Evolutionary conservation across 1,284 basidiomycete species (phyloP), one percentile per base, ranked within the genome.

Genomic region (Ganoderma sp.): DNA sequence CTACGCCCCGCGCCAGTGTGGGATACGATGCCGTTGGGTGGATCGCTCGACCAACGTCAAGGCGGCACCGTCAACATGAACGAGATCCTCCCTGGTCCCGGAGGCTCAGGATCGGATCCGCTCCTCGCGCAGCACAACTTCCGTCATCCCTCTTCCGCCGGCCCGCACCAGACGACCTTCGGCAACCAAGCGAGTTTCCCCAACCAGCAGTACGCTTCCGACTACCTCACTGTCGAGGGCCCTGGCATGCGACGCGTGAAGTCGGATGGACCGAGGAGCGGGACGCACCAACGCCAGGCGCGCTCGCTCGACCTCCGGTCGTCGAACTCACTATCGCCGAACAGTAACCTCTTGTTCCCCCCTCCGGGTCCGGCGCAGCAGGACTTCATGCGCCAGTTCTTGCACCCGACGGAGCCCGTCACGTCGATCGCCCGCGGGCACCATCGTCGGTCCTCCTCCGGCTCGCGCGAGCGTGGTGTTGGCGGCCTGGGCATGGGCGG

Each of bases 371-470:
- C 78, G 17, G 77, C 82, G 42, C 79, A 81, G 52, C 79, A 80
- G 65, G 83, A 84, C n/a, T 85, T 85, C 74, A 79, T 86, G 48
- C 37, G 22, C 9, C 84, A 84, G 64, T 85, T 76, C 77, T 77
- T 85, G 58, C 81, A 83, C 67, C 83, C 84, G 14, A 76, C 79
- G 34, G 81, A 84, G 64, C 68, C 76, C 19, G 72, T 81, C 22
- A 78, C 81, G n/a, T 74, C 80, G 64, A 82, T 84, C 69, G 83
- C 83, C 3, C 67, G 58, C 0, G 68, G 68, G 6, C 89, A 90
- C 75, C 83, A 84, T 71, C 84, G 88, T 15, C 84, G 88, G 54
- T 83, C 87, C n/a, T 87, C 86, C 1, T 87, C 85, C n/a, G 87
- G 87, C 25, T 84, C 86, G 17, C 82, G 87, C 7, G 82, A 83